These are phyloP conservation scores for Schwanniomyces vanrijiae DNA, from an alignment of 805 yeast species.

Conservation along the genomic window DNA sequence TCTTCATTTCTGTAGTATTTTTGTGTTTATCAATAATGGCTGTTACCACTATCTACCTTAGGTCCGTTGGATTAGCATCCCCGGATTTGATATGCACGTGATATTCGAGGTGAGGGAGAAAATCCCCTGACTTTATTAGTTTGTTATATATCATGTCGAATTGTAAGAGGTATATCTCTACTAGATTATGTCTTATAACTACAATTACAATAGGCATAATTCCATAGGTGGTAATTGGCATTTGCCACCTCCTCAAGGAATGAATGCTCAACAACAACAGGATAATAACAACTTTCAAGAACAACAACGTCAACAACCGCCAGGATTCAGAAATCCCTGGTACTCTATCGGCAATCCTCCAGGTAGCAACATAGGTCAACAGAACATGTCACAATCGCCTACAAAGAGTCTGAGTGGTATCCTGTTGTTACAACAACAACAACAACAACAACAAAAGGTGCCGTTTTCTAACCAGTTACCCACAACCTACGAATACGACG, in stretches of 20 bases:
- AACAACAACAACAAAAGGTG: slow-evolving; percentile 27
- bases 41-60: background rate
- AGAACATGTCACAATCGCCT: slow-evolving; percentile 23
- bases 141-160: slow-evolving; percentile 1
- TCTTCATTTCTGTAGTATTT: background rate
- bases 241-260: slow-evolving; percentile 28
- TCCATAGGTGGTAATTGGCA: slow-evolving; percentile 42
- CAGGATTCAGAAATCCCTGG: slow-evolving; percentile 48
- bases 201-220: slow-evolving; percentile 34
- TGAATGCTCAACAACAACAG: slow-evolving; percentile 6
- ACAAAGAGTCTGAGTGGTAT: slow-evolving; percentile 22
- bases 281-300: slow-evolving; percentile 8
- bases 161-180: background rate
- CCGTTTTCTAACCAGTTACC: slow-evolving; percentile 49
- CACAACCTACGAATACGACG: slow-evolving; percentile 48
- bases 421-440: slow-evolving; percentile 28
- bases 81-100: background rate
- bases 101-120: slow-evolving; percentile 1
- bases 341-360: slow-evolving; percentile 20
- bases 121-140: background rate
- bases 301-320: slow-evolving; percentile 12
- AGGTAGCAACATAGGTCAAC: slow-evolving; percentile 3
- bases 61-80: background rate
- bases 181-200: slow-evolving; percentile 28
- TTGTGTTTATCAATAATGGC: background rate